Conservation (phyloP, 139 green algal species). For the Choricystis sp. region DNA sequence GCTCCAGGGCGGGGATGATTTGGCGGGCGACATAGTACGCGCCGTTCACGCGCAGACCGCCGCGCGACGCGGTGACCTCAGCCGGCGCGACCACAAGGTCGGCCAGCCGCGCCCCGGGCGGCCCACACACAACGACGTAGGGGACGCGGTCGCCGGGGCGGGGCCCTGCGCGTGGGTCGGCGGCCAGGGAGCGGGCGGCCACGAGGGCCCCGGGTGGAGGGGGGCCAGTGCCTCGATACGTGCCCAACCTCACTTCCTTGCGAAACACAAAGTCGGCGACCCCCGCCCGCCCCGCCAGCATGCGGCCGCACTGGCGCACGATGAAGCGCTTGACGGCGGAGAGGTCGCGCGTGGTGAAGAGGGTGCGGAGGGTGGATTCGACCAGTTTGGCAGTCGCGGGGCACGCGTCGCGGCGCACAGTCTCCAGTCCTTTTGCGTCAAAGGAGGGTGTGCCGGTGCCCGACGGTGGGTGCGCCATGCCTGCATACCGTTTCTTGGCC, state of each 20-base stretch:
- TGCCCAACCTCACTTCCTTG: constrained; percentile 70
- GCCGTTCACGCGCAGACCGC: constrained; percentile 58
- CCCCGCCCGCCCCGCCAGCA: constrained; percentile 62
- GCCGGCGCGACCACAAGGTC: constrained; percentile 63
- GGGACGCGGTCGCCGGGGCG: constrained; percentile 72
- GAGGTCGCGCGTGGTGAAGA: constrained; percentile 71
- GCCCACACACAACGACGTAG: constrained; percentile 75
- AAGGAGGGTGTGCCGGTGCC: constrained; percentile 16
- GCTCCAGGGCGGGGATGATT: constrained; percentile 81
- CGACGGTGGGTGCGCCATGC: constrained; percentile 65
- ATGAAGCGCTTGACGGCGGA: constrained; percentile 65
- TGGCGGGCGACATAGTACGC: constrained; percentile 91
- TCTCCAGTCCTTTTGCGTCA: constrained; percentile 80
- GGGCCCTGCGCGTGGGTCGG: constrained; percentile 70
- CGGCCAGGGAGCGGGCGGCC: constrained; percentile 58
- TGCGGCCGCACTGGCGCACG: constrained; percentile 66
- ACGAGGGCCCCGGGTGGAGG: constrained; percentile 75
- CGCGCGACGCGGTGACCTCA: constrained; percentile 40
- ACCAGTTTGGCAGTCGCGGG: constrained; percentile 77
- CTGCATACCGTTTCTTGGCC: constrained; percentile 98
- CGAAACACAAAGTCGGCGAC: constrained; percentile 83
- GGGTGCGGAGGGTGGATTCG: constrained; percentile 55
- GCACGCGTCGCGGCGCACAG: constrained; percentile 80
- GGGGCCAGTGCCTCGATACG: constrained; percentile 44
- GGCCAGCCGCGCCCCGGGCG: constrained; percentile 52